Base-by-base conservation (phyloP, 345 rosid species). In the Sapria himalayana region DNA sequence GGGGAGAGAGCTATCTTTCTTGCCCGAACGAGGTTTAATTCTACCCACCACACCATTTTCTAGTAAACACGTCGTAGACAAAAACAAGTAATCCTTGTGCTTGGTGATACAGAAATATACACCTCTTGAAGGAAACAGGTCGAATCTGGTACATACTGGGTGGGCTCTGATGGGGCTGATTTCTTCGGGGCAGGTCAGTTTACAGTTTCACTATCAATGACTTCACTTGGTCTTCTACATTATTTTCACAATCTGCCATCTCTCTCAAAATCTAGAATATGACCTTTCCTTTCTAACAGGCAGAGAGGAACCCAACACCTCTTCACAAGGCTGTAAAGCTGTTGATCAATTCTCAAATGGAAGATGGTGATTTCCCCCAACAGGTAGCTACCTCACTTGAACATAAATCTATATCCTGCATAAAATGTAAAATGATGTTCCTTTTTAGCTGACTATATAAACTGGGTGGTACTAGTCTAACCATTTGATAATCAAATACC, bases 321-420 rank as follows among this genome's bases (percentile, higher is more conserved):
- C 60, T 78, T 56, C 78, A 73, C 38, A 62, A 53, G 2, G 92
- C 71, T 12, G 86, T 71, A 12, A 82, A 65, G 46, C 45, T 78
- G 23, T 42, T 82, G 49, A 78, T 82, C 54, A 78, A 65, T 58
- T 75, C 81, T 12, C 92, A 78, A 24, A 15, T 61, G 22, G 74
- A 57, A 24, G 55, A 63, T 35, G 92, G 92, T 2, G 76, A 66
- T 44, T 82, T 72, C 34, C 92, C 94, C 1, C 59, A 52, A 25
- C 58, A 58, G 63, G 63, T 58, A 17, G 12, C 22, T 20, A 19
- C 46, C 6, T 10, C 29, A 19, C 12, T n/a, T n/a, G n/a, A n/a
- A n/a, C n/a, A n/a, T n/a, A n/a, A n/a, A n/a, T n/a, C n/a, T n/a
- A n/a, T n/a, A n/a, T n/a, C n/a, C n/a, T n/a, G n/a, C n/a, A n/a